Percentiles rank a stretch among this genome's conserved stretches.
These are phyloP conservation scores for Rhynchospora pubera DNA, from an alignment of 176 grass and related monocot genomes.

Conservation along the genomic window DNA sequence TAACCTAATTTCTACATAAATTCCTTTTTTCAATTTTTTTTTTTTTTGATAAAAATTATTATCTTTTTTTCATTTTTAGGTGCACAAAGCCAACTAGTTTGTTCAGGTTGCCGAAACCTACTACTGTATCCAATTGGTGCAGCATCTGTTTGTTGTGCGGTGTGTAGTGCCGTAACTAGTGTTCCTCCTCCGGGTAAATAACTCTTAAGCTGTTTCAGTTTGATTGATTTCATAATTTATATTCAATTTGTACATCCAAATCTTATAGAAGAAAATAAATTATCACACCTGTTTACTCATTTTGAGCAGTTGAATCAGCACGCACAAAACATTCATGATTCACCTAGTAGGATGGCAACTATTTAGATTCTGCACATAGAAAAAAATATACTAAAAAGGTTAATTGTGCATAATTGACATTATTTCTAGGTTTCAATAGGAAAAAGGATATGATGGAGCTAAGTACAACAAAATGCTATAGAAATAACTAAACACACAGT, in stretches of 20 bases:
- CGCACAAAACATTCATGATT: background rate
- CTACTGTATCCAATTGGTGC: slow-evolving; percentile 91
- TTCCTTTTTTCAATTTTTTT: slow-evolving; percentile 16
- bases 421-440: background rate
- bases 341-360: background rate
- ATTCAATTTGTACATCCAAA: background rate
- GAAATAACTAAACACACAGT: background rate
- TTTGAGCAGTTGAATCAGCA: background rate
- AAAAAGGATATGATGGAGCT: background rate
- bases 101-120: slow-evolving; percentile 86
- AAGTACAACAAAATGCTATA: background rate
- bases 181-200: slow-evolving; percentile 80
- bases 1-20: background rate
- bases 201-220: background rate
- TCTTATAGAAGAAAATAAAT: background rate
- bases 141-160: slow-evolving; percentile 82
- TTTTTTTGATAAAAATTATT: slow-evolving; percentile 2
- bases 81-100: slow-evolving; percentile 81
- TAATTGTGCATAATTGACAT: background rate
- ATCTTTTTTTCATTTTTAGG: slow-evolving; percentile 35
- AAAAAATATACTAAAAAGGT: background rate
- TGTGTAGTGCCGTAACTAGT: slow-evolving; percentile 81
- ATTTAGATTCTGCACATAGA: background rate
- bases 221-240: background rate
- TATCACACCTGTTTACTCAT: background rate